These are phyloP conservation scores for Schizopora paradoxa DNA, from an alignment of 1,284 basidiomycete species.

Conservation along the genomic window DNA sequence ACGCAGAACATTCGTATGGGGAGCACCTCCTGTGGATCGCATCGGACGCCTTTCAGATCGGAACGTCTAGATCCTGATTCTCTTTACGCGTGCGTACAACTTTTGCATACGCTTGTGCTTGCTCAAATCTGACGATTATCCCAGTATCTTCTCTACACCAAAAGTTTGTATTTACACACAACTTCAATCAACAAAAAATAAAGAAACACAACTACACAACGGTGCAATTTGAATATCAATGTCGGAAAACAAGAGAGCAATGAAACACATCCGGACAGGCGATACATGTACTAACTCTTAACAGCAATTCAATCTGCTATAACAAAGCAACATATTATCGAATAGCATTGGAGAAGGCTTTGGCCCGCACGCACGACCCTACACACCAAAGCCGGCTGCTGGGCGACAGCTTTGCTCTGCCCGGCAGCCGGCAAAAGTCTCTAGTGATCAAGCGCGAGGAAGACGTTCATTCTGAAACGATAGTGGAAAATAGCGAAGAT, in stretches of 20 bases:
- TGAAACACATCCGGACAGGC: no score
- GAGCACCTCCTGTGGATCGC: slow-evolving; percentile 61
- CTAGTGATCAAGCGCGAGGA: background rate
- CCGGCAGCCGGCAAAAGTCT: slow-evolving; percentile 5
- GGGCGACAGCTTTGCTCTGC: background rate
- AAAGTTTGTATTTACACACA: background rate
- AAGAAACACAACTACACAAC: background rate
- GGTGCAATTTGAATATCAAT: background rate
- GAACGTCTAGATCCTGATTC: no score
- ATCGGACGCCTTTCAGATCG: slow-evolving; percentile 38
- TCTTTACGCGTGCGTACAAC: no score
- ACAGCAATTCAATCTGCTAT: no score
- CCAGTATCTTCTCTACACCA: background rate
- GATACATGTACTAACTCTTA: no score
- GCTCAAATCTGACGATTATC: no score
- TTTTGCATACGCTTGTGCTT: no score
- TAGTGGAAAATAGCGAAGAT: no score
- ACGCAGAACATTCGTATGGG: slow-evolving; percentile 59
- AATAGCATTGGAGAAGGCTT: background rate
- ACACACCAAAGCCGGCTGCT: slow-evolving; percentile 1
- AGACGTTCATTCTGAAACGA: slow-evolving; percentile 2
- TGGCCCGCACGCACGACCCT: slow-evolving; percentile 1
- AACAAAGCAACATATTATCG: no score
- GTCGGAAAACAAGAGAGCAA: background rate
- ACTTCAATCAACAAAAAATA: background rate